Conservation (phyloP, 805 yeast genomes). For the Cyberlindnera misumaiensis region DNA sequence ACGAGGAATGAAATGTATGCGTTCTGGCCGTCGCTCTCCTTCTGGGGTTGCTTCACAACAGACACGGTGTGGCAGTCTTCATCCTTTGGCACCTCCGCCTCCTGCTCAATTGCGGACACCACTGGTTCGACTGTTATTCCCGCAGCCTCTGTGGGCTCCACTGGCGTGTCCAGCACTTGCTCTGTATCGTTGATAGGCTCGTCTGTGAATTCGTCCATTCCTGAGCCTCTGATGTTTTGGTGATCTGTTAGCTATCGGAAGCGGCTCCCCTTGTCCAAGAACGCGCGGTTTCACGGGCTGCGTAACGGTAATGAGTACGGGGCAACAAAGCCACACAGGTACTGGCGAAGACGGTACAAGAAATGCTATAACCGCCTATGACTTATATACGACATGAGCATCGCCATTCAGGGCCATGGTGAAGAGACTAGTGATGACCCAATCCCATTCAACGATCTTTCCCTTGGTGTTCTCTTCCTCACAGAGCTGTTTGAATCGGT, state of each 20-base stretch:
- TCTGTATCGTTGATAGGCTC: conserved; percentile 15
- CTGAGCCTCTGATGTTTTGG: background rate
- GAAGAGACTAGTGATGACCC: conserved; percentile 54
- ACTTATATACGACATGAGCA: conserved; percentile 1
- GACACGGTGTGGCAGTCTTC: conserved; percentile 28
- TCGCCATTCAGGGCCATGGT: conserved; percentile 28
- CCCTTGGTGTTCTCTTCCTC: conserved; percentile 9
- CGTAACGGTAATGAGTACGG: too few species aligned
- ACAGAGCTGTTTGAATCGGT: conserved; percentile 24
- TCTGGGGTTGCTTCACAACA: conserved; percentile 51
- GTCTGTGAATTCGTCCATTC: conserved; percentile 12
- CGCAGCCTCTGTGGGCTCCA: too few species aligned
- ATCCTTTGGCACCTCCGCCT: conserved; percentile 1
- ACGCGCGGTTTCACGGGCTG: too few species aligned
- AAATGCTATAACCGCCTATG: too few species aligned
- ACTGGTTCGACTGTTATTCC: too few species aligned
- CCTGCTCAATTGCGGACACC: conserved; percentile 1
- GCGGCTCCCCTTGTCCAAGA: too few species aligned
- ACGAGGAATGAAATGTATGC: conserved; percentile 71
- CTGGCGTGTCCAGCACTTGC: too few species aligned
- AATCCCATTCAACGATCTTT: conserved; percentile 52
- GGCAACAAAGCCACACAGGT: too few species aligned
- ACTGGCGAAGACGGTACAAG: too few species aligned
- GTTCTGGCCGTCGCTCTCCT: conserved; percentile 69
- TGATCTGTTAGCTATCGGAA: too few species aligned